Evolutionary conservation across 306 rosid species (phyloP).

Genomic region (Boehmeria nivea): DNA sequence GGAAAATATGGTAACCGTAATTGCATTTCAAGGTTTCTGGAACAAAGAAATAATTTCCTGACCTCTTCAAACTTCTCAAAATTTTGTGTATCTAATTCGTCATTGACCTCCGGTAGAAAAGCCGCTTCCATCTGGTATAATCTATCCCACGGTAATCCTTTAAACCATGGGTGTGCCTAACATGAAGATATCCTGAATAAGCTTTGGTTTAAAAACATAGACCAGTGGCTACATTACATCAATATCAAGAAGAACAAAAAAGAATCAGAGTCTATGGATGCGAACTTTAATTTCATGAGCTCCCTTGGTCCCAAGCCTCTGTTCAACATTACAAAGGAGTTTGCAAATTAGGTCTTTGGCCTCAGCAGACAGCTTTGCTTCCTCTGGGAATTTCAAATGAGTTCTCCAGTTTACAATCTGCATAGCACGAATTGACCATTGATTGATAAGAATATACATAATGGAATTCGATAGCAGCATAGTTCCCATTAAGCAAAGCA

Average conservation of each 20-base stretch:
- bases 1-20: too few species aligned
- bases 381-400: conserved; percentile 71
- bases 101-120: conserved; percentile 79
- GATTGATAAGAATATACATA: conserved; percentile 10
- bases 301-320: conserved; percentile 82
- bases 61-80: conserved; percentile 93
- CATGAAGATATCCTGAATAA: conserved; percentile 12
- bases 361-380: conserved; percentile 65
- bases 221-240: neutral
- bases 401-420: conserved; percentile 87
- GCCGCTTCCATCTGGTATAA: conserved; percentile 86
- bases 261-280: conserved; percentile 1
- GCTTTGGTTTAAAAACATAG: neutral
- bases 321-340: conserved; percentile 82
- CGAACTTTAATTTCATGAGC: conserved; percentile 75
- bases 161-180: conserved; percentile 89
- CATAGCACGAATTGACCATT: conserved; percentile 24
- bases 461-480: neutral
- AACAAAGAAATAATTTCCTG: conserved; percentile 5
- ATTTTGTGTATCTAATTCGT: conserved; percentile 79
- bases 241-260: neutral
- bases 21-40: neutral
- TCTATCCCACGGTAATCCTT: conserved; percentile 66
- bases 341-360: conserved; percentile 80
- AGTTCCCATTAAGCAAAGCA: neutral